Percentiles rank a stretch among this genome's conserved stretches.
Evolutionary conservation across 2,329 filamentous ascomycete species (phyloP).

Genomic region (Akanthomyces dipterigenus): DNA sequence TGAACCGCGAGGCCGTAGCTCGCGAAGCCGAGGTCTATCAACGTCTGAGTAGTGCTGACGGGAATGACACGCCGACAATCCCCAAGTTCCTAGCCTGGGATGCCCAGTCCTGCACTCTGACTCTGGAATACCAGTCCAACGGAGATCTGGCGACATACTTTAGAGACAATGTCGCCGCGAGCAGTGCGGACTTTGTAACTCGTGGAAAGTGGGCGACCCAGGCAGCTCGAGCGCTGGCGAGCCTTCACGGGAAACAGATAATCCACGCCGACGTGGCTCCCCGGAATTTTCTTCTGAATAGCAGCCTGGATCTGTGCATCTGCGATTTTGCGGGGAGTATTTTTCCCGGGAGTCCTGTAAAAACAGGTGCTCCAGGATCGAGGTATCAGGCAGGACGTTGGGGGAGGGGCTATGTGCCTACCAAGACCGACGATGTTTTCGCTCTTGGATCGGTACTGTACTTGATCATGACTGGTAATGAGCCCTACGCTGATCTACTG

Average conservation of each 20-base stretch:
- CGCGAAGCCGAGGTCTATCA: slow-evolving; percentile 21
- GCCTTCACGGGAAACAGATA: slow-evolving; percentile 29
- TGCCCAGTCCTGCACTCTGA: slow-evolving; percentile 18
- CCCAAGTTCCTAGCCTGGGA: slow-evolving; percentile 19
- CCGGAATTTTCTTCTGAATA: slow-evolving; percentile 31
- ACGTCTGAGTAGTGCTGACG: slow-evolving; percentile 14
- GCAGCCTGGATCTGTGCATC: slow-evolving; percentile 27
- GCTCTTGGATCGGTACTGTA: slow-evolving; percentile 29
- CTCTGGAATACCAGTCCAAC: slow-evolving; percentile 21
- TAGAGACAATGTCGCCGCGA: neutral
- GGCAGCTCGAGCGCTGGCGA: slow-evolving; percentile 25
- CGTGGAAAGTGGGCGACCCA: slow-evolving; percentile 26
- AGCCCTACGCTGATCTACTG: slow-evolving; percentile 23
- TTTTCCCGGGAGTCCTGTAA: slow-evolving; percentile 18
- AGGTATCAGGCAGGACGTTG: slow-evolving; percentile 20
- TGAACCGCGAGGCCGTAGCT: slow-evolving; percentile 15
- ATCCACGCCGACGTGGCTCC: slow-evolving; percentile 34
- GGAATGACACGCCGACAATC: slow-evolving; percentile 13
- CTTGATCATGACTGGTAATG: slow-evolving; percentile 25
- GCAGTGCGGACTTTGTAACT: slow-evolving; percentile 9
- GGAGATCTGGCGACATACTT: slow-evolving; percentile 21
- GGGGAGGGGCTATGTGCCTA: slow-evolving; percentile 19
- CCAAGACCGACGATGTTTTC: slow-evolving; percentile 24
- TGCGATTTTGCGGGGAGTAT: slow-evolving; percentile 30
- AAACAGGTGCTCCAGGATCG: slow-evolving; percentile 16